These are phyloP conservation scores for Xylariaceae sp. DNA, from an alignment of 2,329 filamentous ascomycete species.

Conservation along the genomic window DNA sequence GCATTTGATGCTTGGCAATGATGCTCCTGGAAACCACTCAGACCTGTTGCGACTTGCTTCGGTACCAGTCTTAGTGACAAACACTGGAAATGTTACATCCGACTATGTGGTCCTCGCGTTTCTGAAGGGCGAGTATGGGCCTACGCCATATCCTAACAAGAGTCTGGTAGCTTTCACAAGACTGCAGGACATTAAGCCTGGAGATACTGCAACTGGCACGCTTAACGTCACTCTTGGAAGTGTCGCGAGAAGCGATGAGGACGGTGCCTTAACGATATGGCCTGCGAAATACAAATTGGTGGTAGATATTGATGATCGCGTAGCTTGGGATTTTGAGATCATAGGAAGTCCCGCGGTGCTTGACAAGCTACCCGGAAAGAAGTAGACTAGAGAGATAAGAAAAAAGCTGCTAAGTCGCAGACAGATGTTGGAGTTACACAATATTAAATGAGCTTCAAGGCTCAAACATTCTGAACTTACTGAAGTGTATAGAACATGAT, in stretches of 20 bases:
- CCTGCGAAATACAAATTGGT: conserved; percentile 57
- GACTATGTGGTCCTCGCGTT: conserved; percentile 62
- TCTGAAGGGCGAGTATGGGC: conserved; percentile 52
- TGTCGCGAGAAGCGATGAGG: conserved; percentile 55
- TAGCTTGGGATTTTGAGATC: conserved; percentile 51
- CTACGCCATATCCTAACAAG: conserved; percentile 58
- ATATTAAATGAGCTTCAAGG: not conserved
- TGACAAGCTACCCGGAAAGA: conserved; percentile 42
- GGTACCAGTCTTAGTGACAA: conserved; percentile 51
- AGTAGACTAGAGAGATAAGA: conserved; percentile 2
- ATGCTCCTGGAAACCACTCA: conserved; percentile 44
- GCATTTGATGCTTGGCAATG: conserved; percentile 26
- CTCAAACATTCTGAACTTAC: not conserved
- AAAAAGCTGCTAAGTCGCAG: not conserved
- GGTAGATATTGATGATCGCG: conserved; percentile 51
- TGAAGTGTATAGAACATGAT: no score
- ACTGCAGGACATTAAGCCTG: conserved; percentile 46
- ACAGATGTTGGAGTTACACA: not conserved
- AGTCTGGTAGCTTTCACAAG: conserved; percentile 57
- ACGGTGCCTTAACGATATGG: conserved; percentile 58
- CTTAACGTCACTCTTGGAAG: conserved; percentile 55
- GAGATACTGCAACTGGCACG: conserved; percentile 38
- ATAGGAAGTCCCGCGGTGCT: conserved; percentile 51
- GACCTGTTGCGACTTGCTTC: conserved; percentile 52
- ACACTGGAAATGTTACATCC: conserved; percentile 52